These are phyloP conservation scores for Leccinum imitatum DNA, from an alignment of 768 basidiomycete species.

Conservation along the genomic window DNA sequence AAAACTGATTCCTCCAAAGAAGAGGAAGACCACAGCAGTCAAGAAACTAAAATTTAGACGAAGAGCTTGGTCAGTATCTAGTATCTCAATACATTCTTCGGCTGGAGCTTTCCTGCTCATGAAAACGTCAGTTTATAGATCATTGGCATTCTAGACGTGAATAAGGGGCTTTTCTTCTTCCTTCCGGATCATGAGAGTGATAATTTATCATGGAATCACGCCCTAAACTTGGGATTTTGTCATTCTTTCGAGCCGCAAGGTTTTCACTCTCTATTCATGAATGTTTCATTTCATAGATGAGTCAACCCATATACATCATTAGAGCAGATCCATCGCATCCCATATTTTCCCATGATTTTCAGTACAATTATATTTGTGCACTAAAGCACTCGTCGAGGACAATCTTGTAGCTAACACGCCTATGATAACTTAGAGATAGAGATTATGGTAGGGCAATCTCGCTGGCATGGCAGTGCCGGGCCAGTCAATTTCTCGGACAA, in stretches of 20 bases:
- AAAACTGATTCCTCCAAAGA: background rate
- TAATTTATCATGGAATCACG: background rate
- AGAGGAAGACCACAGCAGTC: background rate
- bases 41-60: background rate
- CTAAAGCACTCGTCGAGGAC: too few relatives aligned
- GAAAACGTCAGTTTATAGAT: background rate
- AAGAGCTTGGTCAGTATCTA: constrained; percentile 11
- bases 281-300: background rate
- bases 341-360: too few relatives aligned
- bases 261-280: background rate
- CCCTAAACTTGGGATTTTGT: constrained; percentile 2
- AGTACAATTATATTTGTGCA: too few relatives aligned
- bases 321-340: background rate
- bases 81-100: background rate
- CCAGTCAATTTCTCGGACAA: too few relatives aligned
- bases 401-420: too few relatives aligned
- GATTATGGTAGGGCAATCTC: too few relatives aligned
- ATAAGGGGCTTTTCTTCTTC: background rate
- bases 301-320: background rate
- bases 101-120: constrained; percentile 5
- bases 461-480: too few relatives aligned
- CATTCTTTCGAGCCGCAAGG: background rate
- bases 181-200: constrained; percentile 1
- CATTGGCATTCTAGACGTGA: background rate
- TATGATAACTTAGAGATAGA: too few relatives aligned